phyloP scores from a whole-genome alignment of 495 filamentous ascomycete genomes.

The Aspergillus sparsus region DNA sequence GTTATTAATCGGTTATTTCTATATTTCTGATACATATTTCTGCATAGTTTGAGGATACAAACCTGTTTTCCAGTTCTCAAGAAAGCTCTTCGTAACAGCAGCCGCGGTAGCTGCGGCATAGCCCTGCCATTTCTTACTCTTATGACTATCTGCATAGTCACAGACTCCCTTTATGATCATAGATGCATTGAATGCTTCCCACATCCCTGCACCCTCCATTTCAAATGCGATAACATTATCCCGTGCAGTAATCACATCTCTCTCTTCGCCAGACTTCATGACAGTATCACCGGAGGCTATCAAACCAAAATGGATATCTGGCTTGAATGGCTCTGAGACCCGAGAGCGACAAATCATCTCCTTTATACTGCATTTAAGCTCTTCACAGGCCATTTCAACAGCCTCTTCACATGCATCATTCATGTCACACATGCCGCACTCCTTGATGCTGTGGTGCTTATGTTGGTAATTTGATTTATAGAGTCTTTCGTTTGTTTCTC shows the following conservation, averaged over 20 bases:
- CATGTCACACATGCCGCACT: too few relatives aligned
- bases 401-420: too few relatives aligned
- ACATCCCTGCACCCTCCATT: constrained; percentile 42
- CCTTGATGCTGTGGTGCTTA: too few relatives aligned
- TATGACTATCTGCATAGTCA: constrained; percentile 46
- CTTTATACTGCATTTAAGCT: background rate
- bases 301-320: constrained; percentile 27
- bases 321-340: background rate
- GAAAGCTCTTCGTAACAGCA: constrained; percentile 27
- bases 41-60: too few relatives aligned
- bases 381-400: too few relatives aligned
- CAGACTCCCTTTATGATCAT: constrained; percentile 42
- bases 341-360: background rate
- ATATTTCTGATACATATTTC: too few relatives aligned
- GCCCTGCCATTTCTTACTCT: constrained; percentile 42
- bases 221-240: constrained; percentile 39
- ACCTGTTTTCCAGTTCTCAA: background rate
- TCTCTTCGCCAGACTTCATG: constrained; percentile 32
- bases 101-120: constrained; percentile 40
- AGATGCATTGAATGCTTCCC: constrained; percentile 22
- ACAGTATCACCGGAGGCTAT: constrained; percentile 35
- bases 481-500: too few relatives aligned
- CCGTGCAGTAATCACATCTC: constrained; percentile 26
- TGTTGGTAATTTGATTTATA: too few relatives aligned
- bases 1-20: background rate